Percentiles rank a stretch among this genome's conserved stretches.
Evolutionary conservation across 2,329 filamentous ascomycete genomes (phyloP).

Genomic region (Penicillium sp.): DNA sequence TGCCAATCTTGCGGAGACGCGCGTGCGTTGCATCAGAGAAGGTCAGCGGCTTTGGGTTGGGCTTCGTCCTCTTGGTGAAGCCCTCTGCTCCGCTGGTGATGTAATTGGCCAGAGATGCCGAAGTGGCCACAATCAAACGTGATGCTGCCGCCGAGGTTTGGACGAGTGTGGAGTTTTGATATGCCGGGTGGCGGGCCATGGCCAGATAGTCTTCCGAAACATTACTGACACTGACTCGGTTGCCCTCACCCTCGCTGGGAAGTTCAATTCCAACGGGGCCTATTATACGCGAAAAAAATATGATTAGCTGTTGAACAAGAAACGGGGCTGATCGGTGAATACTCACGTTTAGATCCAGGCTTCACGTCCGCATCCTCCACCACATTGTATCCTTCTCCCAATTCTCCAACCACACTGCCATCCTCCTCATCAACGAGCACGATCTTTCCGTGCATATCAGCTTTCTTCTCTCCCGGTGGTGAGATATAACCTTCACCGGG

Average conservation of each 20-base stretch:
- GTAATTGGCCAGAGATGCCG: constrained; percentile 70
- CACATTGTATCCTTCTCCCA: constrained; percentile 74
- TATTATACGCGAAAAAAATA: constrained; percentile 16
- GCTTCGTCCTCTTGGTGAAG: constrained; percentile 75
- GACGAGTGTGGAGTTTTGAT: constrained; percentile 79
- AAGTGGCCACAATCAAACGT: constrained; percentile 83
- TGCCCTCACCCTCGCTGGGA: constrained; percentile 44
- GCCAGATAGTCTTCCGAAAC: constrained; percentile 60
- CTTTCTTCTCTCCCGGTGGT: constrained; percentile 31
- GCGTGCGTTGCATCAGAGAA: constrained; percentile 82
- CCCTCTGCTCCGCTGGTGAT: constrained; percentile 71
- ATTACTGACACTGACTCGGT: constrained; percentile 45
- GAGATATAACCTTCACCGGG: constrained; percentile 70
- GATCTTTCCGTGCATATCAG: constrained; percentile 63
- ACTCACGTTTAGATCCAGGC: constrained; percentile 83
- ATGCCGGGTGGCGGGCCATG: constrained; percentile 80
- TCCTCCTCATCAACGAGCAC: constrained; percentile 94
- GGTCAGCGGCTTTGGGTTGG: constrained; percentile 72
- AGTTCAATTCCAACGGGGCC: constrained; percentile 48
- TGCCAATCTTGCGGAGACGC: constrained; percentile 82
- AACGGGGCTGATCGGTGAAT: background rate
- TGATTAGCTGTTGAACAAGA: constrained; percentile 6
- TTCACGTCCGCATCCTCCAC: constrained; percentile 70
- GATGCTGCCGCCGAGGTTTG: constrained; percentile 83
- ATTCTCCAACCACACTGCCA: constrained; percentile 87